phyloP scores from a whole-genome alignment of 2,329 filamentous ascomycete genomes.

The Fusarium acutatum region DNA sequence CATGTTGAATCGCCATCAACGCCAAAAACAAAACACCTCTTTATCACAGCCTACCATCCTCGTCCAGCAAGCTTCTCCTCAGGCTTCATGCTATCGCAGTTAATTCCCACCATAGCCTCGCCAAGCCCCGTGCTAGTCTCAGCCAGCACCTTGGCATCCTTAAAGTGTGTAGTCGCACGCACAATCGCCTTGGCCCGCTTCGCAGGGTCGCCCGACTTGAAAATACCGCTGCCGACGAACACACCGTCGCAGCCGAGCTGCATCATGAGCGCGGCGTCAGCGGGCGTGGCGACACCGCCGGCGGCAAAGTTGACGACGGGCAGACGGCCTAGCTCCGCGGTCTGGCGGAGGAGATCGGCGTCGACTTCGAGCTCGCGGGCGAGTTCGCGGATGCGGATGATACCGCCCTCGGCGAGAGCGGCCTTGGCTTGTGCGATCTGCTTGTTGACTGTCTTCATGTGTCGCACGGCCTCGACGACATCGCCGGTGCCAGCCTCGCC shows the following conservation, averaged over 20 bases:
- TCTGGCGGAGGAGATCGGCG: constrained; percentile 82
- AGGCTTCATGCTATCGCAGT: constrained; percentile 79
- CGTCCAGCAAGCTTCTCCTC: constrained; percentile 84
- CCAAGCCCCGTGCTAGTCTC: constrained; percentile 88
- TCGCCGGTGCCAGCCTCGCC: constrained; percentile 97
- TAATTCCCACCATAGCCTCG: constrained; percentile 98
- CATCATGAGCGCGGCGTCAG: constrained; percentile 97
- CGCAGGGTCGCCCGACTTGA: constrained; percentile 92
- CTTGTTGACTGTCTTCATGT: constrained; percentile 89
- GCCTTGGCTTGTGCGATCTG: constrained; percentile 84
- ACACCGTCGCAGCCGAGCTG: constrained; percentile 98
- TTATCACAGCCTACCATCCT: constrained; percentile 71
- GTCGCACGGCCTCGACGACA: constrained; percentile 93
- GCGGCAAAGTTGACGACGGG: constrained; percentile 98
- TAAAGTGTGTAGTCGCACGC: constrained; percentile 89
- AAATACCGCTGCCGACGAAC: constrained; percentile 96
- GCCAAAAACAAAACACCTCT: constrained; percentile 2
- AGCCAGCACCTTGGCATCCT: constrained; percentile 84
- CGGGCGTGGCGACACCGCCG: constrained; percentile 98
- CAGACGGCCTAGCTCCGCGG: constrained; percentile 84
- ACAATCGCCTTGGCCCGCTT: constrained; percentile 95
- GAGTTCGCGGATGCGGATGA: constrained; percentile 68
- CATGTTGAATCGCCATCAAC: constrained; percentile 27
- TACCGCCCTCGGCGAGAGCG: constrained; percentile 68
- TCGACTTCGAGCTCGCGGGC: constrained; percentile 85